Percentiles rank a stretch among this genome's conserved stretches.
These are phyloP conservation scores for Avena insularis DNA, from an alignment of 176 grass and related monocot genomes.

Conservation along the genomic window DNA sequence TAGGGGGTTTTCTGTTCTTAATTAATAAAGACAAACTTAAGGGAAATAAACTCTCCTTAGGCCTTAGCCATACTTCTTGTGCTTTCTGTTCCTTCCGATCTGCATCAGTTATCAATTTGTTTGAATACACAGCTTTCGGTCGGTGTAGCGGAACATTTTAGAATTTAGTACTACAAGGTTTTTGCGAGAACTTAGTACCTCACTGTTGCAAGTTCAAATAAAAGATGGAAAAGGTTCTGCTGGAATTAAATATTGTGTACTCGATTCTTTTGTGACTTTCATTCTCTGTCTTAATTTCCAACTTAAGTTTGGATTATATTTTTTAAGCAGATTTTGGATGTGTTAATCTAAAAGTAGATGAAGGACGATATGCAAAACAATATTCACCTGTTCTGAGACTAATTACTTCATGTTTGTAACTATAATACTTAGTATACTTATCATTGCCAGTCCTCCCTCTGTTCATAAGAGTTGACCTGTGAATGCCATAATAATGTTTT, in stretches of 20 bases:
- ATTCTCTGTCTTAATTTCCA: background rate
- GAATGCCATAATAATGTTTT: background rate
- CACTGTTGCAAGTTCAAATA: background rate
- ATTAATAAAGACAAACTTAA: background rate
- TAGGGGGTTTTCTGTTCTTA: background rate
- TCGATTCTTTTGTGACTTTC: background rate
- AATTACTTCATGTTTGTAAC: background rate
- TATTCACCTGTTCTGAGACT: background rate
- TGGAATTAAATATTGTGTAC: background rate
- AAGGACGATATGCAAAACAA: background rate
- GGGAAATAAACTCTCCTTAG: background rate
- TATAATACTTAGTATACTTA: background rate
- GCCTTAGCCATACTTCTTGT: background rate
- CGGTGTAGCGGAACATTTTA: background rate
- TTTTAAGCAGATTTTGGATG: background rate
- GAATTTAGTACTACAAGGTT: background rate
- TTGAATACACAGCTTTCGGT: background rate
- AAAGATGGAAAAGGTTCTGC: background rate
- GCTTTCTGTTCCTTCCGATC: background rate
- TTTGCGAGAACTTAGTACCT: background rate
- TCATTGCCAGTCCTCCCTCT: background rate
- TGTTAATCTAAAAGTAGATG: background rate
- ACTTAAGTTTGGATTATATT: background rate
- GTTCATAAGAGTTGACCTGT: background rate
- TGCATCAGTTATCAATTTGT: background rate